Evolutionary conservation across 768 basidiomycete species (phyloP).

Genomic region (Agaricus subrufescens): DNA sequence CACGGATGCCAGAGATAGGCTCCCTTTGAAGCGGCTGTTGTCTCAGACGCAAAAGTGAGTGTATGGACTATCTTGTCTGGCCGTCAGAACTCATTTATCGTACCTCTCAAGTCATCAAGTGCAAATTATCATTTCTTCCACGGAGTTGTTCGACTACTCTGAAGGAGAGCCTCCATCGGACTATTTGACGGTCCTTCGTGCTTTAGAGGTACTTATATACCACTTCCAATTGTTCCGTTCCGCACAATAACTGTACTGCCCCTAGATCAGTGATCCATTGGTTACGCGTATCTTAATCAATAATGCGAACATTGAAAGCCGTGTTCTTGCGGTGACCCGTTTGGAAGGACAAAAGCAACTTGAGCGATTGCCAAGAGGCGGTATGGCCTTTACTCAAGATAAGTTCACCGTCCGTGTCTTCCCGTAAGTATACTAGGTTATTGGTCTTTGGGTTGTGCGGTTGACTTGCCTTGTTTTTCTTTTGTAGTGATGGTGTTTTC

Average conservation of each 20-base stretch:
- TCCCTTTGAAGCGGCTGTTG: slow-evolving; percentile 50
- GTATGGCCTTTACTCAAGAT: slow-evolving; percentile 61
- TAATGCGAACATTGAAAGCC: slow-evolving; percentile 62
- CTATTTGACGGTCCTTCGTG: slow-evolving; percentile 74
- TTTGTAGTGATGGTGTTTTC: slow-evolving; percentile 57
- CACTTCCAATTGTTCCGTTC: no score
- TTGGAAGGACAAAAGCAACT: slow-evolving; percentile 55
- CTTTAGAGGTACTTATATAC: slow-evolving; percentile 58
- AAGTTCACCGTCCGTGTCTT: slow-evolving; percentile 59
- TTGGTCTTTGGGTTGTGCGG: background rate
- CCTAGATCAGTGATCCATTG: slow-evolving; percentile 67
- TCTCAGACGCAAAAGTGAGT: slow-evolving; percentile 61
- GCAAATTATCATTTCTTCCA: slow-evolving; percentile 59
- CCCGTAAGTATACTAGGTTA: slow-evolving; percentile 37
- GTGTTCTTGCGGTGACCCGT: slow-evolving; percentile 62
- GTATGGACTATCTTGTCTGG: background rate
- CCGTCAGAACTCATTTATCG: background rate
- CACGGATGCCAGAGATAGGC: slow-evolving; percentile 62
- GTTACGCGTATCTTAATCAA: slow-evolving; percentile 84
- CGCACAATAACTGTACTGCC: no score
- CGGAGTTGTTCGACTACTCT: slow-evolving; percentile 79
- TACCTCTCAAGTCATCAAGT: slow-evolving; percentile 32
- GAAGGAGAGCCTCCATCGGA: slow-evolving; percentile 62
- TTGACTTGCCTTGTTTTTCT: background rate
- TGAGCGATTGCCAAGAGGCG: slow-evolving; percentile 37